Conservation (phyloP, 768 basidiomycete genomes). For the Trametes elegans region DNA sequence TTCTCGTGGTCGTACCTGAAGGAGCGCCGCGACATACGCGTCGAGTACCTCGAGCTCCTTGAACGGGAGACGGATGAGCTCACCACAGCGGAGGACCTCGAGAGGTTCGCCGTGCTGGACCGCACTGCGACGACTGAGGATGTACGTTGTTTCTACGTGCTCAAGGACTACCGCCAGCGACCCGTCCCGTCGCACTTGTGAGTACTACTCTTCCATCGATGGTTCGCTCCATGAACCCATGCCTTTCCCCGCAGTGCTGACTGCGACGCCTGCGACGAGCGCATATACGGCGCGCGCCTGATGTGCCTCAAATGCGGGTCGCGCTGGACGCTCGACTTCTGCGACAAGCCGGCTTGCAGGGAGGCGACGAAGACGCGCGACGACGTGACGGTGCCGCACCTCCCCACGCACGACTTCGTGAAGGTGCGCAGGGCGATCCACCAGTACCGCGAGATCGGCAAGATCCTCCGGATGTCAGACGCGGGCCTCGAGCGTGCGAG, state of each 20-base stretch:
- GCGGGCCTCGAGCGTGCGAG: conserved; percentile 1
- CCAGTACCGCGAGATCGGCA: conserved; percentile 14
- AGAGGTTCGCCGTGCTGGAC: conserved; percentile 4
- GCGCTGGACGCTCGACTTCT: conserved; percentile 21
- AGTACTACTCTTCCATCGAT: not conserved
- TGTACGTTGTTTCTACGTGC: not conserved
- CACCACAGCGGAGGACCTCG: not conserved
- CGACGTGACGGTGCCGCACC: conserved; percentile 5
- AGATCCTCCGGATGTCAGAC: conserved; percentile 5
- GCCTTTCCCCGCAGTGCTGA: not conserved
- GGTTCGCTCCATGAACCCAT: not conserved
- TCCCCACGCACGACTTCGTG: conserved; percentile 19
- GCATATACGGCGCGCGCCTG: conserved; percentile 15
- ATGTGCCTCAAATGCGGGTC: conserved; percentile 14
- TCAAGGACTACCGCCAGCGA: conserved; percentile 5
- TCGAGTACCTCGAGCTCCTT: conserved; percentile 30
- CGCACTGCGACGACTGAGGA: conserved; percentile 5
- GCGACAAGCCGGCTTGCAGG: conserved; percentile 19
- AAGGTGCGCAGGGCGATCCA: conserved; percentile 21
- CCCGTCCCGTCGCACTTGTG: not conserved
- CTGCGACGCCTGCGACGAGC: conserved; percentile 20
- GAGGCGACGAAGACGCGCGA: conserved; percentile 1
- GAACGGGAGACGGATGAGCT: conserved; percentile 21
- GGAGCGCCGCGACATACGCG: conserved; percentile 29
- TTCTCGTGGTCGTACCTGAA: conserved; percentile 35